Percentiles rank a stretch among this genome's conserved stretches.
phyloP scores from a whole-genome alignment of 345 rosid genomes.

The Linum trigynum region DNA sequence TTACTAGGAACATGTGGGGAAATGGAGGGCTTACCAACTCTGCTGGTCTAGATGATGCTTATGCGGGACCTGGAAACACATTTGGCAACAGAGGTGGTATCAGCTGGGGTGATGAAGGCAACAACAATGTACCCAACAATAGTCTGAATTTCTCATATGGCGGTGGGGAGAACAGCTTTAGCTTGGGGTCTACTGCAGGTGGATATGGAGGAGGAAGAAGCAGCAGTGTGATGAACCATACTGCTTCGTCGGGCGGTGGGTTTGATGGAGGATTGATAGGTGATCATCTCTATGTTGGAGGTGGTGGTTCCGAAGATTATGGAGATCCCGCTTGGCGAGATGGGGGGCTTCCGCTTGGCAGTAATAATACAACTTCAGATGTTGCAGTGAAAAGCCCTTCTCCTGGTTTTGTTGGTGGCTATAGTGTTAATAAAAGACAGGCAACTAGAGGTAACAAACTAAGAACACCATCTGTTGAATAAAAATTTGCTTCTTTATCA shows the following conservation, averaged over 20 bases:
- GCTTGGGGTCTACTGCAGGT: slow-evolving; percentile 25
- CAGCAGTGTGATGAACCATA: slow-evolving; percentile 34
- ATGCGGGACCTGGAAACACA: slow-evolving; percentile 40
- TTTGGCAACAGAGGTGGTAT: slow-evolving; percentile 30
- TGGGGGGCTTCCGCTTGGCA: slow-evolving; percentile 11
- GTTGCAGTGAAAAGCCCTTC: slow-evolving; percentile 41
- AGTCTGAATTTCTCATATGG: slow-evolving; percentile 45
- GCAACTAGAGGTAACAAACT: slow-evolving; percentile 52
- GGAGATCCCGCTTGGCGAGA: slow-evolving; percentile 51
- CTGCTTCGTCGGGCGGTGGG: slow-evolving; percentile 41
- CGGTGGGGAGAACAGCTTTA: slow-evolving; percentile 41
- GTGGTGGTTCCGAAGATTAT: slow-evolving; percentile 36
- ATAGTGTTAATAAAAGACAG: slow-evolving; percentile 61
- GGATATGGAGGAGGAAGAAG: slow-evolving; percentile 49
- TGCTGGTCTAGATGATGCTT: slow-evolving; percentile 30
- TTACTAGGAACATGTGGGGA: slow-evolving; percentile 59
- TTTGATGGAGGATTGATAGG: slow-evolving; percentile 34
- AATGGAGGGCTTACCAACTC: slow-evolving; percentile 43
- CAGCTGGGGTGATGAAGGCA: slow-evolving; percentile 42
- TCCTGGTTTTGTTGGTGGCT: slow-evolving; percentile 62
- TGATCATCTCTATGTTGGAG: slow-evolving; percentile 30
- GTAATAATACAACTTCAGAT: slow-evolving; percentile 37
- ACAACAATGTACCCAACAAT: slow-evolving; percentile 30
- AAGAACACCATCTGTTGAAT: slow-evolving; percentile 6
- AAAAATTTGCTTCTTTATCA: neutral